phyloP scores from a whole-genome alignment of 352 stramenopile species.

The Lagenidium giganteum region DNA sequence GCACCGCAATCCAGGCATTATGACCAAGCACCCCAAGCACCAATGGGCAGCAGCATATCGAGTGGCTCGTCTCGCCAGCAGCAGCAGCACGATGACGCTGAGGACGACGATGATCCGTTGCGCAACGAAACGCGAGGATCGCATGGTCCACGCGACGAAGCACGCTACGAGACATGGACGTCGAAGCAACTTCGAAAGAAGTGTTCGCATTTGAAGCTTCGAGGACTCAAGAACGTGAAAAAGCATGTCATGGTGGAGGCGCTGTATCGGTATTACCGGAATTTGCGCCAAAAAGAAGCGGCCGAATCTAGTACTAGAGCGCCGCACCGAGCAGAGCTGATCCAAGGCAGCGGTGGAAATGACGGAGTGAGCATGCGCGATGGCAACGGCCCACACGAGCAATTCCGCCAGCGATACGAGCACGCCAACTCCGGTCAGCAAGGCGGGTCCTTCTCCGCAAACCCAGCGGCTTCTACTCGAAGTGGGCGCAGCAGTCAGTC shows the following conservation, averaged over 20 bases:
- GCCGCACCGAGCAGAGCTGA: no score
- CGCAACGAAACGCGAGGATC: constrained; percentile 29
- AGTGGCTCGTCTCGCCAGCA: background rate
- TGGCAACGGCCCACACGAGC: no score
- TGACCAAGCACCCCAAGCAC: no score
- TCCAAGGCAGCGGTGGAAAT: no score
- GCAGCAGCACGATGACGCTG: constrained; percentile 3
- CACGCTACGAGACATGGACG: constrained; percentile 75
- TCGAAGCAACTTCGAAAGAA: constrained; percentile 81
- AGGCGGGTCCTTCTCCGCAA: no score
- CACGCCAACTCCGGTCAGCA: no score
- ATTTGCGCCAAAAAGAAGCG: constrained; percentile 46
- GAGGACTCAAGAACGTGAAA: constrained; percentile 80
- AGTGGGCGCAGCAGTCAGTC: no score
- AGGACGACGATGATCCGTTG: constrained; percentile 14
- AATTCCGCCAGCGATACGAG: no score
- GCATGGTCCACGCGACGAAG: constrained; percentile 49
- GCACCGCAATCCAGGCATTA: no score
- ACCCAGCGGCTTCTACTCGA: no score
- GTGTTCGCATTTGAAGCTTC: constrained; percentile 74
- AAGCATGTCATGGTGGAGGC: constrained; percentile 85
- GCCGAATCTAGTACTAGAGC: no score
- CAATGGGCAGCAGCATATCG: constrained; percentile 14
- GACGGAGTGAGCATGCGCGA: no score
- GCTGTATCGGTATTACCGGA: constrained; percentile 73